A percentile compares a stretch with the other conserved stretches of the same genome.
phyloP scores from a whole-genome alignment of 805 yeast genomes.

The Candida lessepsii region DNA sequence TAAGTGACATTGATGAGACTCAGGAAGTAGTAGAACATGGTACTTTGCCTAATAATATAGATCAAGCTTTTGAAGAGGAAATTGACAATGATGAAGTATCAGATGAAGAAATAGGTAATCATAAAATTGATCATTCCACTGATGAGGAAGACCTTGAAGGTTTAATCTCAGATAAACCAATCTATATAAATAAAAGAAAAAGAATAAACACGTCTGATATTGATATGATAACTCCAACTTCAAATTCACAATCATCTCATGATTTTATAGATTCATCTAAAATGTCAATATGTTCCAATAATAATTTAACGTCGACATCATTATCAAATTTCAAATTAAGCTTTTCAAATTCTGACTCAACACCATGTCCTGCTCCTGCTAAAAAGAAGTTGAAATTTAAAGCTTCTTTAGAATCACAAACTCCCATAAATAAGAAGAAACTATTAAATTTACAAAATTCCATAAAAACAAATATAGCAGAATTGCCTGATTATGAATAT shows the following conservation, averaged over 20 bases:
- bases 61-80: slow-evolving; percentile 6
- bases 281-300: slow-evolving; percentile 15
- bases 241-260: slow-evolving; percentile 7
- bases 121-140: slow-evolving; percentile 26
- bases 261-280: neutral
- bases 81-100: slow-evolving; percentile 11
- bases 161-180: slow-evolving; percentile 15
- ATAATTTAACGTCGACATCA: slow-evolving; percentile 9
- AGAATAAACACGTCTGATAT: slow-evolving; percentile 19
- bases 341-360: slow-evolving; percentile 30
- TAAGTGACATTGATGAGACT: slow-evolving; percentile 17
- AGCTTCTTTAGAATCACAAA: slow-evolving; percentile 11
- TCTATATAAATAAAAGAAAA: slow-evolving; percentile 24
- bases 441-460: slow-evolving; percentile 34
- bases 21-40: slow-evolving; percentile 14
- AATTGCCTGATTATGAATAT: slow-evolving; percentile 12
- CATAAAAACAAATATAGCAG: slow-evolving; percentile 25
- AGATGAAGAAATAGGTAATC: slow-evolving; percentile 24
- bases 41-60: slow-evolving; percentile 10
- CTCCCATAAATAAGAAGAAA: slow-evolving; percentile 17
- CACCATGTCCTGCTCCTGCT: slow-evolving; percentile 45
- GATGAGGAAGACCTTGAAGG: slow-evolving; percentile 15
- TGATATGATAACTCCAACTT: slow-evolving; percentile 17
- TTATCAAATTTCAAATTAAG: slow-evolving; percentile 14
- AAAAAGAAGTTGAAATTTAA: slow-evolving; percentile 32